Conservation (phyloP, 225 moss, liverwort and hornwort species). For the Ulota crispa region DNA sequence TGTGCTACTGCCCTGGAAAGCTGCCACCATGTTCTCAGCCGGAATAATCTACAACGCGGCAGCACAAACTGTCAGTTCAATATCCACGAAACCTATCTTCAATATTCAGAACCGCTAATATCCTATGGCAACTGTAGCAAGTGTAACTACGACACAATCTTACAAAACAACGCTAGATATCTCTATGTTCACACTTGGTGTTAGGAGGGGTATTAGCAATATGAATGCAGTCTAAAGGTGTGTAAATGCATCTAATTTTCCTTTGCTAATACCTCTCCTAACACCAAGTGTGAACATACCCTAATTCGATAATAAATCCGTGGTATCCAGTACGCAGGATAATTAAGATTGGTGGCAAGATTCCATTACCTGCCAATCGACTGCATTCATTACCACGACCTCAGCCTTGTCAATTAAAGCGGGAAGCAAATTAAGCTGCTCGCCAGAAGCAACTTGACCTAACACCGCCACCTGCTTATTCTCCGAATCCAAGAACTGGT, state of each 20-base stretch:
- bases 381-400: conserved; percentile 85
- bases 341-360: not conserved
- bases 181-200: too few relatives aligned
- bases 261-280: too few relatives aligned
- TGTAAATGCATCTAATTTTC: too few relatives aligned
- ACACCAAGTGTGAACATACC: too few relatives aligned
- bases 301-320: too few relatives aligned
- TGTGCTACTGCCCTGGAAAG: conserved; percentile 74
- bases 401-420: conserved; percentile 61
- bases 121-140: not conserved
- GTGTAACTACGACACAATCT: not conserved
- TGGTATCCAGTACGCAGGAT: not conserved
- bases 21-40: conserved; percentile 89
- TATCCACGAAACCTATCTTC: not conserved
- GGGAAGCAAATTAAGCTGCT: conserved; percentile 70
- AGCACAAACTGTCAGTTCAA: not conserved
- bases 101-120: not conserved
- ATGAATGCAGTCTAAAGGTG: too few relatives aligned
- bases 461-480: conserved; percentile 63
- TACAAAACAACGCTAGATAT: not conserved
- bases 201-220: too few relatives aligned
- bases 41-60: conserved; percentile 59
- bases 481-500: conserved; percentile 58
- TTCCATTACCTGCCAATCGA: conserved; percentile 77
- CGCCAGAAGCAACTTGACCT: conserved; percentile 70